Evolutionary conservation across 306 rosid species (phyloP).

Genomic region (Vigna hirtella): DNA sequence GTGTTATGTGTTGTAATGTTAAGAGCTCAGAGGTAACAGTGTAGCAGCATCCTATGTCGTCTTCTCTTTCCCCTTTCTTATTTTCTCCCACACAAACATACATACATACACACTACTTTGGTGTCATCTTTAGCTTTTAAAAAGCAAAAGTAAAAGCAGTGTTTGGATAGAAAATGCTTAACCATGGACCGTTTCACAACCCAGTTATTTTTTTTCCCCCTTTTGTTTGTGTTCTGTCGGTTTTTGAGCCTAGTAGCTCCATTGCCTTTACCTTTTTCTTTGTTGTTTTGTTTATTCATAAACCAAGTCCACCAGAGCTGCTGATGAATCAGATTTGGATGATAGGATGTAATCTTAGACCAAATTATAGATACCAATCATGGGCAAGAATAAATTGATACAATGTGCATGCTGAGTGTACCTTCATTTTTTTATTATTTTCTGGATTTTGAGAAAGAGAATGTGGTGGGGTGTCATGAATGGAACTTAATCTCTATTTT

Average conservation of each 20-base stretch:
- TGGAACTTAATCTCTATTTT: background rate
- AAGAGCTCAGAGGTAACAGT: constrained; percentile 29
- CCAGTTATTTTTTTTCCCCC: constrained; percentile 24
- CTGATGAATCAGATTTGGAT: constrained; percentile 45
- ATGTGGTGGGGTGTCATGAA: constrained; percentile 35
- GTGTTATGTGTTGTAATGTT: constrained; percentile 31
- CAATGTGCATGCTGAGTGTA: constrained; percentile 50
- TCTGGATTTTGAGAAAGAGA: constrained; percentile 33
- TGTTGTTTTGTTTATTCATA: constrained; percentile 15
- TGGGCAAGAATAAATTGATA: constrained; percentile 36
- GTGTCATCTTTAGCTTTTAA: constrained; percentile 74
- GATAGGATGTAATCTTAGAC: constrained; percentile 44
- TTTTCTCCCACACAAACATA: constrained; percentile 32
- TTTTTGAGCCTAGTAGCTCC: constrained; percentile 45
- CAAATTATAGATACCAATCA: constrained; percentile 47
- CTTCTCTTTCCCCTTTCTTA: constrained; percentile 17
- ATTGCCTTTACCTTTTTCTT: background rate
- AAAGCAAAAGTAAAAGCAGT: constrained; percentile 79
- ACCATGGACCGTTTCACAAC: constrained; percentile 64
- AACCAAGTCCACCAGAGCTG: constrained; percentile 37
- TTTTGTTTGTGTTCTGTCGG: constrained; percentile 34
- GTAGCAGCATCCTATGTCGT: constrained; percentile 52
- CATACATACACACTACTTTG: constrained; percentile 48
- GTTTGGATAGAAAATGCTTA: constrained; percentile 59
- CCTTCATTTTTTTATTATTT: constrained; percentile 26